Evolutionary conservation across 2,329 filamentous ascomycete species (phyloP).

Genomic region (Colletotrichum musicola): DNA sequence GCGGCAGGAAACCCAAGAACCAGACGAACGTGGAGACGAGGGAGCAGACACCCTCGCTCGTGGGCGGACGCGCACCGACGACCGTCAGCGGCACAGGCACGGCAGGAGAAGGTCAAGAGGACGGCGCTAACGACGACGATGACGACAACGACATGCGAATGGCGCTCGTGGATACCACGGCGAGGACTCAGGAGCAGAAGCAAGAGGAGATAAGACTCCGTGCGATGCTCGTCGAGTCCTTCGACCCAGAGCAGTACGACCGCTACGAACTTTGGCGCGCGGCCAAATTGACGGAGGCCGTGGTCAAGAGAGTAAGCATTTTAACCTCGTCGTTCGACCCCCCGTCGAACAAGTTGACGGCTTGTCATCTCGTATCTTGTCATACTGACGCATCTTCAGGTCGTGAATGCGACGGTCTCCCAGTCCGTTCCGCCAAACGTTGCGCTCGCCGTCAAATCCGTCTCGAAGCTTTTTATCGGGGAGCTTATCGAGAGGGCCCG

Average conservation of each 20-base stretch:
- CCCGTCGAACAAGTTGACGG: background rate
- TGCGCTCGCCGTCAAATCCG: constrained; percentile 80
- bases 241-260: constrained; percentile 75
- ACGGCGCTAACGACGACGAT: constrained; percentile 69
- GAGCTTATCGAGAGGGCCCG: constrained; percentile 81
- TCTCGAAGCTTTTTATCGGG: constrained; percentile 82
- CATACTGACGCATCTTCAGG: constrained; percentile 53
- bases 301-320: constrained; percentile 73
- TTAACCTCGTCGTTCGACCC: background rate
- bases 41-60: constrained; percentile 55
- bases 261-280: constrained; percentile 80
- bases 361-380: background rate
- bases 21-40: constrained; percentile 60
- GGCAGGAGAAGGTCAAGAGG: constrained; percentile 56
- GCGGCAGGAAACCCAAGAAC: constrained; percentile 71
- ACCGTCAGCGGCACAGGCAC: constrained; percentile 57
- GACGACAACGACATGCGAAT: constrained; percentile 63
- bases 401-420: constrained; percentile 84
- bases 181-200: constrained; percentile 76
- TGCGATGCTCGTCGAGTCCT: constrained; percentile 73
- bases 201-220: constrained; percentile 69
- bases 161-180: constrained; percentile 69
- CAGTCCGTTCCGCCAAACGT: constrained; percentile 82
- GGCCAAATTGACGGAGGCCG: constrained; percentile 75
- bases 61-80: constrained; percentile 60